Conservation (phyloP, 2,329 filamentous ascomycete genomes). For the Sporothrix schenckii region DNA sequence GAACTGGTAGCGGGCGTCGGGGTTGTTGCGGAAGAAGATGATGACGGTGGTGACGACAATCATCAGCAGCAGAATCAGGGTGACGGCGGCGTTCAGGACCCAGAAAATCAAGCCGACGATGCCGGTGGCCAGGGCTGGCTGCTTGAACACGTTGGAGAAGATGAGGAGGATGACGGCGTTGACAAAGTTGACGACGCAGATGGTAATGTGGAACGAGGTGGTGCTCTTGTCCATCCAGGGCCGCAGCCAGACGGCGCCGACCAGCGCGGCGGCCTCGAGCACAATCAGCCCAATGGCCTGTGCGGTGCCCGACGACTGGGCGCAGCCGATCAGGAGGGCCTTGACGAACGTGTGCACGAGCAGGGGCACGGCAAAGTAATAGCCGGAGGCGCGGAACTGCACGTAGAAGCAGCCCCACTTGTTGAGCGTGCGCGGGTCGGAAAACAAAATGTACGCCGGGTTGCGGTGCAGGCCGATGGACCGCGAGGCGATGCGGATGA, state of each 20-base stretch:
- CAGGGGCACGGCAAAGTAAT: slow-evolving; percentile 81
- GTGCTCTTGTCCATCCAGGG: slow-evolving; percentile 98
- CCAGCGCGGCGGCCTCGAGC: slow-evolving; percentile 72
- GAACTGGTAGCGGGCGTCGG: slow-evolving; percentile 82
- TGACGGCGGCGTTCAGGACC: slow-evolving; percentile 76
- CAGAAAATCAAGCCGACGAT: slow-evolving; percentile 84
- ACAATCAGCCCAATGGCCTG: slow-evolving; percentile 78
- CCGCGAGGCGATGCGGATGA: slow-evolving; percentile 76
- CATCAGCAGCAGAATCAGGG: slow-evolving; percentile 74
- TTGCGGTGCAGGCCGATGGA: slow-evolving; percentile 87
- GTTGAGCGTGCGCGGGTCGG: slow-evolving; percentile 80
- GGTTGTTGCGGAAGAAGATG: slow-evolving; percentile 80
- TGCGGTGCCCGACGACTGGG: slow-evolving; percentile 65
- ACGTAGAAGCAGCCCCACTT: slow-evolving; percentile 93
- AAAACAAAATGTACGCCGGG: slow-evolving; percentile 87
- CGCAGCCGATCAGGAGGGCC: slow-evolving; percentile 78
- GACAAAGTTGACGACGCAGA: slow-evolving; percentile 78
- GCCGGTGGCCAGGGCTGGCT: slow-evolving; percentile 75
- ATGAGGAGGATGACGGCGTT: slow-evolving; percentile 79
- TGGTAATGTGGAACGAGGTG: slow-evolving; percentile 86
- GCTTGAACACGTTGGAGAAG: slow-evolving; percentile 79
- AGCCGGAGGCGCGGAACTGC: slow-evolving; percentile 83
- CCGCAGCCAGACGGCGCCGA: slow-evolving; percentile 71
- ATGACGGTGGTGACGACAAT: slow-evolving; percentile 69
- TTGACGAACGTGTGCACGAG: slow-evolving; percentile 75